Percentiles rank a stretch among this genome's conserved stretches.
Evolutionary conservation across 306 rosid genomes (phyloP).

Genomic region (Cicer chorassanicum): DNA sequence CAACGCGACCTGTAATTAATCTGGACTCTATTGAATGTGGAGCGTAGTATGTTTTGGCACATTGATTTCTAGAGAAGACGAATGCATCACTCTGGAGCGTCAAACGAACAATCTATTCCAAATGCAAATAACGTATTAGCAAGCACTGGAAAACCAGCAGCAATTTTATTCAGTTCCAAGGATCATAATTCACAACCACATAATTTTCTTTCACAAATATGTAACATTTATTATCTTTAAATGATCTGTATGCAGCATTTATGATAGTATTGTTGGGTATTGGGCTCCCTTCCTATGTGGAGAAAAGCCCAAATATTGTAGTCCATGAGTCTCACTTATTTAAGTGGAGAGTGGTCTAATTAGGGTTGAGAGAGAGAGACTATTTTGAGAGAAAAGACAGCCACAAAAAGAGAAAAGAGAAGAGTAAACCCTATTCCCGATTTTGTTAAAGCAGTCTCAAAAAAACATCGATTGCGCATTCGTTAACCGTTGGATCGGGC

Average conservation of each 20-base stretch:
- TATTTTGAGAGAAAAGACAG: no score
- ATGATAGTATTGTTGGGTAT: no score
- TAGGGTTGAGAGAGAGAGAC: no score
- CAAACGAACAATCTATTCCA: neutral
- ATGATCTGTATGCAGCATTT: neutral
- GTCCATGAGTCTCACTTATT: no score
- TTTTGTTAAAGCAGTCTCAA: no score
- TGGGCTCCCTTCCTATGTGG: no score
- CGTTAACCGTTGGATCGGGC: no score
- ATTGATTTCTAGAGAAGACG: neutral
- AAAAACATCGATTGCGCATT: no score
- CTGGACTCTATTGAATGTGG: neutral
- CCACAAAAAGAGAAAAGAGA: no score
- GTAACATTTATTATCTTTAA: neutral
- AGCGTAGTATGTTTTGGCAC: neutral
- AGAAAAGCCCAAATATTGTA: no score
- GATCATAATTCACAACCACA: neutral
- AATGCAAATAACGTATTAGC: neutral
- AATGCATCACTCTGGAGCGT: neutral
- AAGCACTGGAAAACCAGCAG: neutral
- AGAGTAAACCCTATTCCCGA: no score
- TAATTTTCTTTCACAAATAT: neutral
- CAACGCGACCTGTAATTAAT: neutral
- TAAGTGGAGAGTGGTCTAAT: no score
- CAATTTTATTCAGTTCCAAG: neutral